Evolutionary conservation across 2,329 filamentous ascomycete species (phyloP), one percentile per base, ranked within the genome.

Genomic region (Alternaria burnsii): DNA sequence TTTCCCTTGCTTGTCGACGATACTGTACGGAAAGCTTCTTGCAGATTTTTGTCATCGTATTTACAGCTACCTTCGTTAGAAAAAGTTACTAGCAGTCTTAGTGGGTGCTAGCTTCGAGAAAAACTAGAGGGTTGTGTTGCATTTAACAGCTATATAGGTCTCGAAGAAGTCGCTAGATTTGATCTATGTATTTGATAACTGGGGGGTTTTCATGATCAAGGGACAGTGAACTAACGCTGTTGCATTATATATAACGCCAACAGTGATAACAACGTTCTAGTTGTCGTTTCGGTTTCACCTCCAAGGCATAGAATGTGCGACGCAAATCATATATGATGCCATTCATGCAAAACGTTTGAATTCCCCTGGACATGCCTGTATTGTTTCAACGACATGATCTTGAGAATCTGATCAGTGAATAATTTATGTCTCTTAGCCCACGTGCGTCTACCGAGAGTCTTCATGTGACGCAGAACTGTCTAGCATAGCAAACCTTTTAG

Each of bases 21-120:
- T 58, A 53, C 12, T 5, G 8, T 46, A 58, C 26, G 10, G 40
- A 34, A 14, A 58, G 55, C 24, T 40, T 53, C 22, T 58, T 59
- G 36, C 51, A 59, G 26, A 48, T 22, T 18, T 50, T 12, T 10
- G 46, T 24, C 58, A 60, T 60, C 11, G 41, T 16, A 24, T 34
- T 10, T 9, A 9, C 10, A 16, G n/a, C 10, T 26, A 26, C 2
- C 9, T 32, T 18, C 12, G 46, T 50, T 26, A 3, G 32, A 24
- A 9, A 12, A 4, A 5, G n/a, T n/a, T 50, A 18, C 10, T n/a
- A 12, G 34, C 16, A 34, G 5, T 16, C 20, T 5, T 36, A 6
- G 30, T 36, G 9, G 36, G 16, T 8, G 11, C 28, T 46, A 14
- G 44, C 26, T 2, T 18, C 28, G 18, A 4, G 44, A 18, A 32